A percentile compares a stretch with the other conserved stretches of the same genome.
phyloP scores from a whole-genome alignment of 371 early-diverging fungal species.

The Syncephalastrum monosporum region DNA sequence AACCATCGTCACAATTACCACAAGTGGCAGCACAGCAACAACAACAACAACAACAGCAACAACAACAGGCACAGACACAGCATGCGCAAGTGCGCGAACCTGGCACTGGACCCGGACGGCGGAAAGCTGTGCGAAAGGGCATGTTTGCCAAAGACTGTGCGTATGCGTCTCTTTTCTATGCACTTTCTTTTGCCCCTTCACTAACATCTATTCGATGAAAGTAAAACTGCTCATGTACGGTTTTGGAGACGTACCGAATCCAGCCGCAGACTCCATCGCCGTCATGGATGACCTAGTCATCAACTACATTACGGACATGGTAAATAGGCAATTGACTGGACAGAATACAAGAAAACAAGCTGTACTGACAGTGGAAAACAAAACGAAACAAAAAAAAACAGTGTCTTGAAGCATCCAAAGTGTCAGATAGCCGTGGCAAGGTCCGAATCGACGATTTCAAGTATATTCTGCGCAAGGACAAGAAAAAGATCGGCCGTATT shows the following conservation, averaged over 20 bases:
- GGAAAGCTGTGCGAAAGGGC: slow-evolving; percentile 51
- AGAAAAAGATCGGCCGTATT: slow-evolving; percentile 94
- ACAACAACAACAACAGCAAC: slow-evolving; percentile 5
- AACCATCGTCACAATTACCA: no score
- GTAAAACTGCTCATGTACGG: slow-evolving; percentile 95
- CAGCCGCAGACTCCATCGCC: slow-evolving; percentile 90
- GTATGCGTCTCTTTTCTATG: slow-evolving; percentile 4
- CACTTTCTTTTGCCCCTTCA: no score
- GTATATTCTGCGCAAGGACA: slow-evolving; percentile 89
- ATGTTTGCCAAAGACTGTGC: slow-evolving; percentile 57
- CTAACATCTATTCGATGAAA: slow-evolving; percentile 8
- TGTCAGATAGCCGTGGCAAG: slow-evolving; percentile 67
- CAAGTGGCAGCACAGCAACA: background rate
- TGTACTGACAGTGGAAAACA: slow-evolving; percentile 56
- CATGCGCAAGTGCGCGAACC: slow-evolving; percentile 19
- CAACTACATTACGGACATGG: slow-evolving; percentile 90
- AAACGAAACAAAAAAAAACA: no score
- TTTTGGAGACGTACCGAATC: slow-evolving; percentile 94
- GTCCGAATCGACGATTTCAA: slow-evolving; percentile 94
- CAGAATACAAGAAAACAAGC: slow-evolving; percentile 15
- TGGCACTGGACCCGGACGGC: slow-evolving; percentile 47
- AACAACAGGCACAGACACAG: slow-evolving; percentile 2
- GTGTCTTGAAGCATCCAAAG: slow-evolving; percentile 56
- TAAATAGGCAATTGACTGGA: slow-evolving; percentile 29
- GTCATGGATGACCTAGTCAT: slow-evolving; percentile 93